These are phyloP conservation scores for Cryptosporidium viatorum DNA, from an alignment of 169 alveolate genomes.

Conservation along the genomic window DNA sequence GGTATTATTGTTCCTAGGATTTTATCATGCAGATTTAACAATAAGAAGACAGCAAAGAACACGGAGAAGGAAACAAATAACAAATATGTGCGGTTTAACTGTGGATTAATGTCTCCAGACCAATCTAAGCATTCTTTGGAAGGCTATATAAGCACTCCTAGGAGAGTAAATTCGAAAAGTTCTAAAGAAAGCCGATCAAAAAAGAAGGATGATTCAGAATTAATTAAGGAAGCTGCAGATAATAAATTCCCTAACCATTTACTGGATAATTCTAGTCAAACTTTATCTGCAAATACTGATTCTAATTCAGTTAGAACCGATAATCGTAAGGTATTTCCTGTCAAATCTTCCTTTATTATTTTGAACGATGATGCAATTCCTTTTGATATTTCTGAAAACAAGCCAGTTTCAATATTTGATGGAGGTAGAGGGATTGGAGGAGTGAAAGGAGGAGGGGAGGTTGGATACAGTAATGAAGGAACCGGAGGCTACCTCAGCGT, in stretches of 20 bases:
- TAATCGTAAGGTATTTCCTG: background rate
- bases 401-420: background rate
- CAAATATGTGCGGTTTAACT: constrained; percentile 51
- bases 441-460: background rate
- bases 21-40: background rate
- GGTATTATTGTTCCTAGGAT: constrained; percentile 50
- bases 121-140: constrained; percentile 5
- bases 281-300: background rate
- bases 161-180: background rate
- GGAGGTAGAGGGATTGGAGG: background rate
- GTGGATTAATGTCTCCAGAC: constrained; percentile 26
- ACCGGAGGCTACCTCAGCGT: background rate
- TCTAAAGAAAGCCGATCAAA: background rate
- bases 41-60: background rate
- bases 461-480: background rate
- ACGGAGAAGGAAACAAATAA: constrained; percentile 2
- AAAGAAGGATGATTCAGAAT: background rate
- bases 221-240: background rate
- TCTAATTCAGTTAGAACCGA: background rate
- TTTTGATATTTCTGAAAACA: background rate
- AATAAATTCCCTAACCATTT: background rate
- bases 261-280: background rate
- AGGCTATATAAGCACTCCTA: constrained; percentile 25
- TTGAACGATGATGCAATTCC: constrained; percentile 28
- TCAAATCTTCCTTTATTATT: constrained; percentile 19